Evolutionary conservation across 495 filamentous ascomycete genomes (phyloP), one percentile per base, ranked within the genome.

Genomic region (Clohesyomyces aquaticus): DNA sequence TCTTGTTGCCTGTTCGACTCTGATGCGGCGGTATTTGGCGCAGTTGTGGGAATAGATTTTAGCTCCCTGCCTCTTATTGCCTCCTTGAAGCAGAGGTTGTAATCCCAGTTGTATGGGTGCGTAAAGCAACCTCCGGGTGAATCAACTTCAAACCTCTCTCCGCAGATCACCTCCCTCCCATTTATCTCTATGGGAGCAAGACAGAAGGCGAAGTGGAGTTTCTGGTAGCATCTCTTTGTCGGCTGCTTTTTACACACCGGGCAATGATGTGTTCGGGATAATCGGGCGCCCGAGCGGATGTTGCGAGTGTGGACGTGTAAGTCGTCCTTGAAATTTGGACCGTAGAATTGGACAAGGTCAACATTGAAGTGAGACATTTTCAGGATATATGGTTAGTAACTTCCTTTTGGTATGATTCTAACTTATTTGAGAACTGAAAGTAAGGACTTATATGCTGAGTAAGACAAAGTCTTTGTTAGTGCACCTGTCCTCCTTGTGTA

Each of bases 131-230:
- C 45, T 8, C 45, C 45, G 21, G 10, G 11, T 11, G 11, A 12
- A 11, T 48, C 21, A 9, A 48, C 45, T 19, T 48, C 8, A 21
- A 48, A 48, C 8, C 45, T 9, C 19, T 11, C 19, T 8, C 45
- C 45, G 19, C 45, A 48, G 10, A 48, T 48, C 9, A 10, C 45
- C 19, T 11, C 19, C 8, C 19, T 48, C 9, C 45, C 45, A 48
- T 48, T 19, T 22, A 11, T 22, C 45, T 21, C 19, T 11, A 21
- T 48, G 10, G 9, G 45, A 48, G 45, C 45, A 8, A 48, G 10
- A 48, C 45, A 48, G 21, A 11, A 48, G 8, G 10, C 45, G 19
- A 48, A 48, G 19, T 48, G 45, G 45, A 48, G 45, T 21, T 11
- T 48, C 19, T 48, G 10, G 45, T 48, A 48, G 19, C 45, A 48